phyloP scores from a whole-genome alignment of 768 basidiomycete species.

The Podaxis pistillaris region DNA sequence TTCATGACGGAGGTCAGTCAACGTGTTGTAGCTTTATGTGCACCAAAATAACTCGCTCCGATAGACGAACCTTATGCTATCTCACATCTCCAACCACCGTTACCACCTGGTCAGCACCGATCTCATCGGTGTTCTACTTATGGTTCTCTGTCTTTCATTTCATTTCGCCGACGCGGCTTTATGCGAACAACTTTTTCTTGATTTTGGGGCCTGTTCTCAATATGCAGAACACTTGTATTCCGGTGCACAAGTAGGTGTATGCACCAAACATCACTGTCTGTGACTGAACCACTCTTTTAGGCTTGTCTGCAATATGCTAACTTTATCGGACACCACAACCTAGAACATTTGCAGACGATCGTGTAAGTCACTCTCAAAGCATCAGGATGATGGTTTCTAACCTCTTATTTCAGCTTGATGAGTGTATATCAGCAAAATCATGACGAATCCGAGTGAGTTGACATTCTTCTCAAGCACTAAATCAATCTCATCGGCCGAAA shows the following conservation, averaged over 20 bases:
- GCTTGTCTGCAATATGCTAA: conserved; percentile 25
- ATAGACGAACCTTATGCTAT: conserved; percentile 5
- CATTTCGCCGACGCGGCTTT: conserved; percentile 23
- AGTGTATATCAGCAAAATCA: conserved; percentile 28
- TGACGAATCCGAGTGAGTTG: conserved; percentile 25
- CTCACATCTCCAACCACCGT: conserved; percentile 4
- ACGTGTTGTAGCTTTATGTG: not conserved
- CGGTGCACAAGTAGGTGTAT: conserved; percentile 22
- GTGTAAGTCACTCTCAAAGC: conserved; percentile 18
- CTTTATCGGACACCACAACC: conserved; percentile 23
- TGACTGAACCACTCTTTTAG: not conserved
- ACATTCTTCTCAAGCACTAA: not conserved
- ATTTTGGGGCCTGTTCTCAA: conserved; percentile 15
- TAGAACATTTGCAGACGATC: conserved; percentile 26
- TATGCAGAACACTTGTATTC: conserved; percentile 23
- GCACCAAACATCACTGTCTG: not conserved
- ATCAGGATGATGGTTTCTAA: not conserved
- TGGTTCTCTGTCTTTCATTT: conserved; percentile 24
- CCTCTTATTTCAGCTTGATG: conserved; percentile 21
- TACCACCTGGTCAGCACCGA: conserved; percentile 13
- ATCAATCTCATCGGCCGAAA: not conserved
- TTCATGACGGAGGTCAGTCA: conserved; percentile 20
- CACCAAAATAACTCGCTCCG: not conserved
- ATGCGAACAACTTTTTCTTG: conserved; percentile 19
- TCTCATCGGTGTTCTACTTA: conserved; percentile 23